Base-by-base conservation (phyloP, 208 protist genomes). In the Leishmania mexicana region DNA sequence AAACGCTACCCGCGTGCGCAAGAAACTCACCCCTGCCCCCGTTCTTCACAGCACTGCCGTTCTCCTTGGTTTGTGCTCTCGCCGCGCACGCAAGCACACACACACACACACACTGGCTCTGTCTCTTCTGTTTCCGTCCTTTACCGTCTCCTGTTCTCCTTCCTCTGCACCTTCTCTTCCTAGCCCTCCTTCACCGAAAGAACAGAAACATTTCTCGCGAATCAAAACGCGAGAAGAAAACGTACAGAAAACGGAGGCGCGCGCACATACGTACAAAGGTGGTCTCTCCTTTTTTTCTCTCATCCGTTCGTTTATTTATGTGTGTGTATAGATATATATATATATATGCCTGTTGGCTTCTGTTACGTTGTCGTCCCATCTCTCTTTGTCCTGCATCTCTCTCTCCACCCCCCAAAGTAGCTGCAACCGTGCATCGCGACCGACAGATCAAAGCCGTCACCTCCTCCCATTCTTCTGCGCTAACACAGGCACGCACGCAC, bases 101-200 rank as follows among this genome's bases (percentile, higher is more conserved):
- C 31, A 31, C 57, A 68, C 28, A 19, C 51, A 1, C 49, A 24
- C 62, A 40, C 31, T 67, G 15, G 31, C n/a, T 51, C 40, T 53
- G 40, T 15, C 71, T 24, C 6, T 40, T 68, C 10, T 13, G 31
- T 31, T 68, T 40, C 31, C 51, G 19, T 38, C 35, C 19, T 80
- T 81, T 76, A 42, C 17, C 49, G 17, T 60, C 53, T 81, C 47
- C 47, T 47, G 31, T 19, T 68, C 31, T 40, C 62, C 62, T 68
- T 40, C 62, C 78, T n/a, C 70, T 62, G 31, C 28, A 28, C 73
- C n/a, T 64, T 40, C 28, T 77, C 42, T n/a, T 3, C 31, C 2
- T 38, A 24, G 4, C 73, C 73, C 35, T 62, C 73, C 73, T 38
- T 19, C 45, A 47, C 21, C 73, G 35, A 10, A 21, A 31, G 4